Base-by-base conservation (phyloP, 371 early-diverging fungal genomes). In the Polyrhizophydium stewartii region DNA sequence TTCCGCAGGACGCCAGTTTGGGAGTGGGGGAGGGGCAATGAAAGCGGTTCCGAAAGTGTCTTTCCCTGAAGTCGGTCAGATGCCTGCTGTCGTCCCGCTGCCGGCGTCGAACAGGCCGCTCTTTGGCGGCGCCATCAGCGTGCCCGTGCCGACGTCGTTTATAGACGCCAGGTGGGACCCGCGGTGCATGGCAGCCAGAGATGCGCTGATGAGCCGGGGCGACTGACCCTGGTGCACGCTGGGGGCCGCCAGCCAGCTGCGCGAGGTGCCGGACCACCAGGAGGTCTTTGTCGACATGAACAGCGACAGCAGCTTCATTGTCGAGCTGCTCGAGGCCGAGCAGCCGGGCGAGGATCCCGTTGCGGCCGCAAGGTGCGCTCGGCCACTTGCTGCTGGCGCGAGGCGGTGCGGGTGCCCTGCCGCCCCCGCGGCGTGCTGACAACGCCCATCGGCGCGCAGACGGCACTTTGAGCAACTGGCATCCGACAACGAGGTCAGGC, bases 221-320 rank as follows among this genome's bases (percentile, higher is more conserved):
- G 27, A 33, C 40, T 33, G 31, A 35, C 33, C 30, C 19, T 27
- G 46, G 31, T 17, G 32, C 2, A 25, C 7, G 22, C 1, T 22
- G 0, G 31, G n/a, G 25, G 35, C 22, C 21, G 28, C 45, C 66
- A 93, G 92, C 68, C 61, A 79, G 40, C 62, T 94, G 32, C 89
- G 95, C 32, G 81, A 91, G 58, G 83, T 94, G 0, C 94, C 95
- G 0, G 91, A 91, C 69, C 88, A 93, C 72, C 95, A 94, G 74
- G 93, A 93, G 66, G 95, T 93, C 13, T 94, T 87, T 77, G 87
- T 87, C 9, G 85, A 89, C 64, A 72, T 69, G 45, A 66, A 72
- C 0, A 84, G 87, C 12, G 90, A 92, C 59, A 87, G 88, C 63
- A 90, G 89, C 71, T 69, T 94, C 25, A 91, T 93, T 51, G 70